These are phyloP conservation scores for Alloascoidea africana DNA, from an alignment of 805 yeast genomes.

Conservation along the genomic window DNA sequence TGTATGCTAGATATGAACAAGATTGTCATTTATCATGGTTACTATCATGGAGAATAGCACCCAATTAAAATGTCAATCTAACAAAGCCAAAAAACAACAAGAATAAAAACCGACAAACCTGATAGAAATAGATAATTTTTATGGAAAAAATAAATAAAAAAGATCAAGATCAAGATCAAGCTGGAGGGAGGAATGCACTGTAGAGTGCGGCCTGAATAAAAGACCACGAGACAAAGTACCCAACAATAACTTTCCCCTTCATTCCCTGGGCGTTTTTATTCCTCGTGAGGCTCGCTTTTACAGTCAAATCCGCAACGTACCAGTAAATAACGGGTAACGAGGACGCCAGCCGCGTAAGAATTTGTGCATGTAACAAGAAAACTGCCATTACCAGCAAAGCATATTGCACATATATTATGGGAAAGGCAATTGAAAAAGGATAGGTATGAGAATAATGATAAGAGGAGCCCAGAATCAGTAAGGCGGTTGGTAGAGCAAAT, in stretches of 20 bases:
- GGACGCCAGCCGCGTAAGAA: constrained; percentile 63
- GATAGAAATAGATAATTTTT: too few species aligned
- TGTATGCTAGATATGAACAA: too few species aligned
- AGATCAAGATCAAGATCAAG: too few species aligned
- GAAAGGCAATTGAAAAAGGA: neutral
- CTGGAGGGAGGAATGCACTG: constrained; percentile 86
- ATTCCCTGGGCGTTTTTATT: constrained; percentile 9
- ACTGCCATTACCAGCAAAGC: constrained; percentile 34
- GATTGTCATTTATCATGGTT: too few species aligned
- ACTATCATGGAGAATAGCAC: too few species aligned
- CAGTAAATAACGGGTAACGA: constrained; percentile 67
- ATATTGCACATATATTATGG: constrained; percentile 19
- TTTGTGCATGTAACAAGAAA: constrained; percentile 71
- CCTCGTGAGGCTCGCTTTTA: constrained; percentile 10
- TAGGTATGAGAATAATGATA: constrained; percentile 9
- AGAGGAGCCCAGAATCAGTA: constrained; percentile 28
- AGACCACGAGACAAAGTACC: constrained; percentile 47
- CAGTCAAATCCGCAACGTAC: constrained; percentile 36
- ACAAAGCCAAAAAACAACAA: too few species aligned
- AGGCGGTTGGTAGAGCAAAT: constrained; percentile 55
- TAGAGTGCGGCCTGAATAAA: constrained; percentile 56
- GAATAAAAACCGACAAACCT: too few species aligned
- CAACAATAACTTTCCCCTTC: constrained; percentile 22
- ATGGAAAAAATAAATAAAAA: too few species aligned
- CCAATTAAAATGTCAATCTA: too few species aligned